Percentiles rank a stretch among this genome's conserved stretches.
Evolutionary conservation across 768 basidiomycete genomes (phyloP).

Genomic region (Lentinus brumalis): DNA sequence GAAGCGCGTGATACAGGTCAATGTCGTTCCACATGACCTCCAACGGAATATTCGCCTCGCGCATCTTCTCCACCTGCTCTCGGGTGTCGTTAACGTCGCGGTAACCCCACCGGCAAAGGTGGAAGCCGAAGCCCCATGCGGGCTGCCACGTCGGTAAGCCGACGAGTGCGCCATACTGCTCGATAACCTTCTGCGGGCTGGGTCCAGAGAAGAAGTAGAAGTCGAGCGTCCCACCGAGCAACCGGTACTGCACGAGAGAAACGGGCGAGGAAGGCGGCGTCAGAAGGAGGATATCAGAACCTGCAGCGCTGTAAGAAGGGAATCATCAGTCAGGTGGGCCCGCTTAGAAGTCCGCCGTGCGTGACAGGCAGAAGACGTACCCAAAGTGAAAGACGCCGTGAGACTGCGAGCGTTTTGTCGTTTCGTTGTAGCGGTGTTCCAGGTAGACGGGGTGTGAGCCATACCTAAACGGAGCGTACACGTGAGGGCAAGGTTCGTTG

Average conservation of each 20-base stretch:
- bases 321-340: conserved; percentile 6
- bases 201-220: conserved; percentile 72
- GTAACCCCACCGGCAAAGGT: conserved; percentile 67
- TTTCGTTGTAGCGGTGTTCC: conserved; percentile 66
- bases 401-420: conserved; percentile 52
- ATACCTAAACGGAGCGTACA: conserved; percentile 40
- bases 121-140: conserved; percentile 78
- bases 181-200: conserved; percentile 56
- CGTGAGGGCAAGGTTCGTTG: neutral
- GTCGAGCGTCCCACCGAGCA: conserved; percentile 75
- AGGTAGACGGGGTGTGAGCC: conserved; percentile 74
- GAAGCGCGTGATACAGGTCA: conserved; percentile 66
- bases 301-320: conserved; percentile 51
- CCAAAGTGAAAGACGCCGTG: conserved; percentile 80
- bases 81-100: conserved; percentile 55
- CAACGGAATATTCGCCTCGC: conserved; percentile 71
- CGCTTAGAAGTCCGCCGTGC: neutral
- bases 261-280: conserved; percentile 55
- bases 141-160: conserved; percentile 75
- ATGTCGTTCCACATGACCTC: conserved; percentile 87
- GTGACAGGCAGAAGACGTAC: conserved; percentile 33
- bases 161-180: conserved; percentile 69
- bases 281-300: conserved; percentile 68
- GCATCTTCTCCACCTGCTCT: conserved; percentile 57
- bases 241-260: conserved; percentile 71